phyloP scores from a whole-genome alignment of 2,329 filamentous ascomycete genomes.

The Monilinia fructigena region DNA sequence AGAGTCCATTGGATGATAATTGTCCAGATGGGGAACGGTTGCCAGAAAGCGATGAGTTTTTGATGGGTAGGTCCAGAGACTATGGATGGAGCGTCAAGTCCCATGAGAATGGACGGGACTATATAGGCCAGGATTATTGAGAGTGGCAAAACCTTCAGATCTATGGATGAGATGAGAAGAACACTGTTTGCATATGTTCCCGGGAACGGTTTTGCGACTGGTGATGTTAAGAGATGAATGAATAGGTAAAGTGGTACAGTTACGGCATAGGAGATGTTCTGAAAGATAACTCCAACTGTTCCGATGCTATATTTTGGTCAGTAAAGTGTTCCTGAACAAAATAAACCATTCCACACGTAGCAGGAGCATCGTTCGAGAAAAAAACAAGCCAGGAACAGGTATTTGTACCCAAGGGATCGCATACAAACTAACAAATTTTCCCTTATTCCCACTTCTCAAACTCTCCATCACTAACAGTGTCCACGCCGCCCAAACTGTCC shows the following conservation, averaged over 20 bases:
- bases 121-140: constrained; percentile 46
- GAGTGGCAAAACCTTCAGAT: constrained; percentile 42
- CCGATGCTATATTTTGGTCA: constrained; percentile 36
- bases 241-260: constrained; percentile 46
- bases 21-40: constrained; percentile 50
- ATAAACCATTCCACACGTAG: neutral
- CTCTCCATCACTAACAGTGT: constrained; percentile 45
- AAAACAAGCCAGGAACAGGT: neutral
- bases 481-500: constrained; percentile 38
- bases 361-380: too few species aligned
- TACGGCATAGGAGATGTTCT: constrained; percentile 47
- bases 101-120: constrained; percentile 46
- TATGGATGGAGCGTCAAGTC: constrained; percentile 44
- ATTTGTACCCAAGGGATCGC: constrained; percentile 25
- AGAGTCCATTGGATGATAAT: constrained; percentile 43
- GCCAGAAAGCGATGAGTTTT: constrained; percentile 50
- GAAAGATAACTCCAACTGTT: constrained; percentile 45
- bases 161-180: constrained; percentile 36
- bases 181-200: constrained; percentile 40
- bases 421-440: constrained; percentile 45
- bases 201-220: constrained; percentile 39
- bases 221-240: constrained; percentile 46
- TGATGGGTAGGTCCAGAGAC: constrained; percentile 47
- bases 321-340: neutral
- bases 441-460: constrained; percentile 46